phyloP scores from a whole-genome alignment of 1,284 basidiomycete genomes.

The Boletus semigastroideus region DNA sequence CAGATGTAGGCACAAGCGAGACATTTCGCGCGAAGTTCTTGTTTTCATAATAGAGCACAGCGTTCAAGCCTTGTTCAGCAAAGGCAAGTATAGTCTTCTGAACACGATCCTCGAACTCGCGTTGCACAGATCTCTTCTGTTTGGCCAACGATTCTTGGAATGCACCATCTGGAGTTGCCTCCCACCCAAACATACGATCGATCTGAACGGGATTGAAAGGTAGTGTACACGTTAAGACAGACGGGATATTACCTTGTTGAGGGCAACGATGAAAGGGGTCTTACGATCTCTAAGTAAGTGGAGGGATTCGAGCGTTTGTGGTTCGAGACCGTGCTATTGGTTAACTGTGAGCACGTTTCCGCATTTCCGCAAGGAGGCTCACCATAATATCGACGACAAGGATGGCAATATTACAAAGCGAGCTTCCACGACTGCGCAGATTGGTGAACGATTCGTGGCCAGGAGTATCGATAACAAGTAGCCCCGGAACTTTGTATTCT shows the following conservation, averaged over 20 bases:
- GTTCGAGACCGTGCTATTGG: slow-evolving; percentile 89
- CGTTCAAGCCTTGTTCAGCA: slow-evolving; percentile 96
- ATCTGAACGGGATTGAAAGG: slow-evolving; percentile 54
- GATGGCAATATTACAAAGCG: slow-evolving; percentile 98
- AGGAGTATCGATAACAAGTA: slow-evolving; percentile 97
- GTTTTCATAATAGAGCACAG: slow-evolving; percentile 97
- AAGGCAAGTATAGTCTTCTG: slow-evolving; percentile 89
- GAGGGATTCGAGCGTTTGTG: slow-evolving; percentile 95
- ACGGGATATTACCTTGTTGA: slow-evolving; percentile 80
- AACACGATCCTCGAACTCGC: slow-evolving; percentile 92
- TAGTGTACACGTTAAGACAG: slow-evolving; percentile 1
- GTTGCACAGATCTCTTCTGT: slow-evolving; percentile 79
- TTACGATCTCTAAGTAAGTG: slow-evolving; percentile 91
- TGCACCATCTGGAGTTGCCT: slow-evolving; percentile 86
- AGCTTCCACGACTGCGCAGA: slow-evolving; percentile 93
- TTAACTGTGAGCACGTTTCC: slow-evolving; percentile 13
- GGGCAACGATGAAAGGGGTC: slow-evolving; percentile 98
- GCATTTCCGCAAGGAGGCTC: slow-evolving; percentile 22
- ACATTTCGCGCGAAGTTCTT: slow-evolving; percentile 94
- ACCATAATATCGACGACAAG: slow-evolving; percentile 99
- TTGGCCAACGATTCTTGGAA: slow-evolving; percentile 92
- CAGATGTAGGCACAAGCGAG: slow-evolving; percentile 96
- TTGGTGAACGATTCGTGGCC: slow-evolving; percentile 99
- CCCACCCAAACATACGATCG: slow-evolving; percentile 97
- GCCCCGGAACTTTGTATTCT: slow-evolving; percentile 97